phyloP scores from a whole-genome alignment of 179 eudicot species.

The Beta macrorhiza region DNA sequence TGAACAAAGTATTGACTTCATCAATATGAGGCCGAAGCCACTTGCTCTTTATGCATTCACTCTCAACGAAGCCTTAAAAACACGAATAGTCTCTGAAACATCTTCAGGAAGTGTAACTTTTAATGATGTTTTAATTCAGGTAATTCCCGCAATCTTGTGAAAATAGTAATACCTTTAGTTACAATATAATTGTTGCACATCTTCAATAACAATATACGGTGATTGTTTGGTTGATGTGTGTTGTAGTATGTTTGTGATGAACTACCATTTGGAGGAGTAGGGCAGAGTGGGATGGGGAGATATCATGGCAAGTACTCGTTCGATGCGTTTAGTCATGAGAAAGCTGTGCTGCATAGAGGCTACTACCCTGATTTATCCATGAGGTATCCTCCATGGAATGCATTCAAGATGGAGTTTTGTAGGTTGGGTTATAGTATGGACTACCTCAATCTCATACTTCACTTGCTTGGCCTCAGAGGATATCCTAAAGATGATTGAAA shows the following conservation, averaged over 20 bases:
- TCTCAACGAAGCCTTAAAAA: conserved; percentile 53
- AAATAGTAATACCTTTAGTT: not conserved
- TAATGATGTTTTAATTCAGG: conserved; percentile 79
- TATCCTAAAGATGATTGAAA: conserved; percentile 15
- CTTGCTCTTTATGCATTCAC: conserved; percentile 84
- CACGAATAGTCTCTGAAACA: conserved; percentile 58
- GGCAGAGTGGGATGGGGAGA: conserved; percentile 78
- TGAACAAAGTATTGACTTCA: conserved; percentile 74
- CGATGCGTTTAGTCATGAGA: conserved; percentile 88
- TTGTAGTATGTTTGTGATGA: conserved; percentile 69
- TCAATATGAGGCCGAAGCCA: conserved; percentile 72
- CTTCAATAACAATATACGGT: not conserved
- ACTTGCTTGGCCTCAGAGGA: conserved; percentile 49
- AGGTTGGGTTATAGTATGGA: conserved; percentile 54
- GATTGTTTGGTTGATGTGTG: conserved; percentile 1
- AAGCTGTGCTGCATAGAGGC: conserved; percentile 64
- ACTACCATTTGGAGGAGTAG: conserved; percentile 93
- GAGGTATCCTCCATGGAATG: conserved; percentile 91
- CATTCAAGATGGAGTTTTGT: conserved; percentile 65
- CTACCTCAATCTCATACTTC: conserved; percentile 54
- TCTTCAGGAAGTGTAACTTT: conserved; percentile 84
- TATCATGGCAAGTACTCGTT: conserved; percentile 93
- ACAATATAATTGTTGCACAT: not conserved
- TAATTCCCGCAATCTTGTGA: conserved; percentile 19
- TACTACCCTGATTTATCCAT: conserved; percentile 60